These are phyloP conservation scores for Candida xiaguanensis DNA, from an alignment of 805 yeast species.

Conservation along the genomic window DNA sequence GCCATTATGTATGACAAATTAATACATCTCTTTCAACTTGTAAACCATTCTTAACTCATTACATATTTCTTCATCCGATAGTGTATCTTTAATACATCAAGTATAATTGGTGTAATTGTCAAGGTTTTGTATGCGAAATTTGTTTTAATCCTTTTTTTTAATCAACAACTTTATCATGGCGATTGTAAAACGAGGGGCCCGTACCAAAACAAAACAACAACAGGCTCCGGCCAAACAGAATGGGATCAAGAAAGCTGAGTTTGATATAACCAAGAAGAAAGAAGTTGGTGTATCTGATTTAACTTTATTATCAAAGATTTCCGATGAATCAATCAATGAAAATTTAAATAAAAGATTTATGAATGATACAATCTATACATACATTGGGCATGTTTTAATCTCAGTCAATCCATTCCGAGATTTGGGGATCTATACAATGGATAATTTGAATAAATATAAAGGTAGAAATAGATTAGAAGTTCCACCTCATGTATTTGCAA, in stretches of 20 bases:
- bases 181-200: conserved; percentile 70
- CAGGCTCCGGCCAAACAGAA: conserved; percentile 50
- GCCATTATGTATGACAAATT: not conserved
- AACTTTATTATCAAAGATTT: conserved; percentile 80
- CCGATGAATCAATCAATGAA: conserved; percentile 90
- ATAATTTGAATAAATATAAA: conserved; percentile 68
- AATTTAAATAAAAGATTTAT: conserved; percentile 85
- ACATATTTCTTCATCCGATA: not conserved
- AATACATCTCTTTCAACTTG: too few species aligned
- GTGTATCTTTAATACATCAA: not conserved
- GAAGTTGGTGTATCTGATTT: conserved; percentile 98
- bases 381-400: conserved; percentile 90
- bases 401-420: conserved; percentile 97
- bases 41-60: too few species aligned
- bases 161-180: conserved; percentile 48
- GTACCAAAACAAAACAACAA: conserved; percentile 48
- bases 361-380: conserved; percentile 87
- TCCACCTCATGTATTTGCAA: conserved; percentile 97
- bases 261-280: conserved; percentile 81
- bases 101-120: too few species aligned
- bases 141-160: not conserved
- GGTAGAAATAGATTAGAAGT: conserved; percentile 94
- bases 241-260: conserved; percentile 75
- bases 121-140: not conserved
- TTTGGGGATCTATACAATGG: conserved; percentile 88